Evolutionary conservation across 2,329 filamentous ascomycete species (phyloP).

Genomic region (Rhynchosporium secalis): DNA sequence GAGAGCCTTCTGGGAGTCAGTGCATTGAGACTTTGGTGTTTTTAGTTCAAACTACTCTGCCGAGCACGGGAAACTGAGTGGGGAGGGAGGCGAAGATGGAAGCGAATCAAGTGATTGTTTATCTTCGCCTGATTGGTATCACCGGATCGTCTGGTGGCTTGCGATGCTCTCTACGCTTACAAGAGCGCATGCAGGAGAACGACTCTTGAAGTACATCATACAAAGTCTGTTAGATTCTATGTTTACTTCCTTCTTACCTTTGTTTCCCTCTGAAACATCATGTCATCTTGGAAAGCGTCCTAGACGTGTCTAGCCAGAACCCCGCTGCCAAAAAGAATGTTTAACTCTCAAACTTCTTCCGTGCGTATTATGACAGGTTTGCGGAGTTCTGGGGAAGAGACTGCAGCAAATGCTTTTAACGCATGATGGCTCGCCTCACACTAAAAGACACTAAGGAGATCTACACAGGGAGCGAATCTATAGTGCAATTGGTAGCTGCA

Average conservation of each 20-base stretch:
- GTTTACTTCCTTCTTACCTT: not conserved
- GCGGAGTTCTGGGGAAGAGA: not conserved
- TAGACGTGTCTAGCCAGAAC: not conserved
- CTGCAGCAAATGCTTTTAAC: not conserved
- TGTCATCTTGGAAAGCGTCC: not conserved
- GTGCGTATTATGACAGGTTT: not conserved
- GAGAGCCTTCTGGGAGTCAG: not conserved
- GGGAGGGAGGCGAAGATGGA: not conserved
- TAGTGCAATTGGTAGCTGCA: not conserved
- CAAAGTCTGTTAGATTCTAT: not conserved
- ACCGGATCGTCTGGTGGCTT: not conserved
- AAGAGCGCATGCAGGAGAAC: not conserved
- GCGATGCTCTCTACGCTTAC: not conserved
- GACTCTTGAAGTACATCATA: not conserved
- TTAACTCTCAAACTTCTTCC: not conserved
- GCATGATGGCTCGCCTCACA: not conserved
- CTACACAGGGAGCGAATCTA: not conserved
- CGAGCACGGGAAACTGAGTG: not conserved
- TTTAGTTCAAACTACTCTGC: not conserved
- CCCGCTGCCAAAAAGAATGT: not conserved
- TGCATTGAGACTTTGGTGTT: conserved; percentile 3
- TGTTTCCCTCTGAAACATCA: not conserved
- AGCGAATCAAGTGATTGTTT: not conserved
- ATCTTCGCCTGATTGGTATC: not conserved
- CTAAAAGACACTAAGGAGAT: not conserved